Evolutionary conservation across 176 grass and related monocot species (phyloP), one percentile per base, ranked within the genome.

Genomic region (Phyllostachys edulis): DNA sequence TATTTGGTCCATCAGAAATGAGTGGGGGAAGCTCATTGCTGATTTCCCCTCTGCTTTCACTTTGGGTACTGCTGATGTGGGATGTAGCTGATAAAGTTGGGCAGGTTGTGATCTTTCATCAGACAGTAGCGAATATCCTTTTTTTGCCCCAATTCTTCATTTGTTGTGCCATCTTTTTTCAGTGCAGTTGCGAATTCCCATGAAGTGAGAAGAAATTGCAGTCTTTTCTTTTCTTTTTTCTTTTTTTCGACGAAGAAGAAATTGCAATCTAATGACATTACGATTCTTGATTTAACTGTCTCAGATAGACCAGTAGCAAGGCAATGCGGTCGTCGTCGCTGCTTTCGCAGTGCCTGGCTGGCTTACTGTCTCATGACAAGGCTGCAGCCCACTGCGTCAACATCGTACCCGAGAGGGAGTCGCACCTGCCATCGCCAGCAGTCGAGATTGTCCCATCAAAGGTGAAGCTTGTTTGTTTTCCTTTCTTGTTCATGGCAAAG

Each of bases 371-470:
- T 36, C 90, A 92, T 38, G 90, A 89, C 42, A 92, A 76, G 71
- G 46, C 87, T 23, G 79, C 69, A 41, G 68, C 71, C 5, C 81
- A 90, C 71, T 73, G 80, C 46, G 84, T 87, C 67, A 87, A 84
- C 82, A 67, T 84, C 10, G 91, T 87, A 21, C 77, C 79, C 23
- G 91, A 92, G 79, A 92, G 80, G 34, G 91, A 92, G 38, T 56
- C 73, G 36, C 80, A 90, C 66, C 76, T 81, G 20, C 81, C 81
- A 20, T 90, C 91, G 16, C 91, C 88, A 52, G 88, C 91, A n/a
- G 85, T 93, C 44, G 91, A 93, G 63, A 90, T 93, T 51, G 47
- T 93, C 69, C 91, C 91, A 51, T 83, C 91, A 27, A 93, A 90
- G 91, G 91, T 93, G 65, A 50, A 7, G 2, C 17, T 34, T 34